Evolutionary conservation across 2,329 filamentous ascomycete genomes (phyloP).

Genomic region (Phoma sp.): DNA sequence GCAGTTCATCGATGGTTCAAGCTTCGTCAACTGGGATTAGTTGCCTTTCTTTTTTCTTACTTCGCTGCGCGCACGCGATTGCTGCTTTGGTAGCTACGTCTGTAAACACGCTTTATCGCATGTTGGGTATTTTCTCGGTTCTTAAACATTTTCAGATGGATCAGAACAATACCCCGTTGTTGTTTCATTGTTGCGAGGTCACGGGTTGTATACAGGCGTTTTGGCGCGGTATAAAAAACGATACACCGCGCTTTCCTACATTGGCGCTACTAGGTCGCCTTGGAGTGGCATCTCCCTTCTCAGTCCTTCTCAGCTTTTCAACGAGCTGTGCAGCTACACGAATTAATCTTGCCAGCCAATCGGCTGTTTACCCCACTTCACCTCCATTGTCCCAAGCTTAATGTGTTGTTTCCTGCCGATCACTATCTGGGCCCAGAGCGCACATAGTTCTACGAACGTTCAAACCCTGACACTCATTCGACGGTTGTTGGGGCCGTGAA

Average conservation of each 20-base stretch:
- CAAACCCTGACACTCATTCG: background rate
- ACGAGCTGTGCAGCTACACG: constrained; percentile 22
- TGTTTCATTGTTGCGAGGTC: constrained; percentile 8
- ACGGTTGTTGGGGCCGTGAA: background rate
- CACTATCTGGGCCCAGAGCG: too few relatives aligned
- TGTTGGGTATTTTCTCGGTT: constrained; percentile 8
- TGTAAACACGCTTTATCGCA: constrained; percentile 8
- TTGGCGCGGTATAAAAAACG: constrained; percentile 10
- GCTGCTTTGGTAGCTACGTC: background rate
- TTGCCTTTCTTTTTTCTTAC: background rate
- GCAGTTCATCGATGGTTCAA: constrained; percentile 28
- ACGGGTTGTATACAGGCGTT: constrained; percentile 13
- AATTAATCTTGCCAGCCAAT: constrained; percentile 23
- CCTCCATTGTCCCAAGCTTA: background rate
- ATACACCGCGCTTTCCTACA: constrained; percentile 11
- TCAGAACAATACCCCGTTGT: constrained; percentile 8
- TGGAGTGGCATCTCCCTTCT: constrained; percentile 17
- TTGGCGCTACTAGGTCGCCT: constrained; percentile 24
- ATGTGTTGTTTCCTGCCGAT: background rate
- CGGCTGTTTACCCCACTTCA: background rate
- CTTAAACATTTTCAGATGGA: constrained; percentile 16
- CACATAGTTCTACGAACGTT: too few relatives aligned
- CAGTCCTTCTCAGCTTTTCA: constrained; percentile 4
- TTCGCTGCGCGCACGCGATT: background rate
- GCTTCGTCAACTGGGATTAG: constrained; percentile 38